Base-by-base conservation (phyloP, 1,284 basidiomycete species). In the Farysia itapuensis region DNA sequence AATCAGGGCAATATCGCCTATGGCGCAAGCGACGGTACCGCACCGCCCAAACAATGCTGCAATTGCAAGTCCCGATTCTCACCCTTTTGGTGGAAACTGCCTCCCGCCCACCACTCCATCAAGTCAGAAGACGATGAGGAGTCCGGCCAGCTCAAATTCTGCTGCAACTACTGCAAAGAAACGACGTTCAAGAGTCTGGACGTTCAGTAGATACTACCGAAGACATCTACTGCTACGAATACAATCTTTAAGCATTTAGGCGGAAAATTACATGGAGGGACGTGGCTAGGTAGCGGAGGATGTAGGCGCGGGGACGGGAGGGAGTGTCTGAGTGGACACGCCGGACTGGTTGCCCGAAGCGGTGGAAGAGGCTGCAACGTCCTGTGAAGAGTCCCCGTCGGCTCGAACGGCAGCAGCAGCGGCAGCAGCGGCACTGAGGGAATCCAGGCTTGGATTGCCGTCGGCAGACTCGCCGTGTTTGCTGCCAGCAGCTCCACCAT, bases 401-500 rank as follows among this genome's bases (percentile, higher is more conserved):
- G 26, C 26, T 9, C 33, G 43, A 0, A 43, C 67, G 4, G 67
- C 67, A 4, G 67, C 67, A 3, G 64, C 67, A 4, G 67, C 67
- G 4, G 61, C 67, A 7, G 67, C 67, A 2, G 64, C 67, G 2
- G 67, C 64, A 35, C 64, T 67, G 26, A 70, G 42, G 9, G 53
- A 56, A 30, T 66, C 67, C 33, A 70, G 43, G 35, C 54, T 64
- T 40, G 34, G 34, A 16, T 35, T 35, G 34, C 21, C 22, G 21
- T 35, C 20, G 5, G 39, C 48, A 8, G 31, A 18, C 12, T 13
- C 16, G 18, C 22, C 34, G 13, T 20, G 8, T 9, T 8, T 11
- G 9, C 9, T 8, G 18, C 11, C 9, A 6, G 8, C 34, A 6
- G 34, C 18, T 6, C 9, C 18, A 16, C 22, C 19, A 20, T 15